These are phyloP conservation scores for Zelonia costaricensis DNA, from an alignment of 208 protist species.

Conservation along the genomic window DNA sequence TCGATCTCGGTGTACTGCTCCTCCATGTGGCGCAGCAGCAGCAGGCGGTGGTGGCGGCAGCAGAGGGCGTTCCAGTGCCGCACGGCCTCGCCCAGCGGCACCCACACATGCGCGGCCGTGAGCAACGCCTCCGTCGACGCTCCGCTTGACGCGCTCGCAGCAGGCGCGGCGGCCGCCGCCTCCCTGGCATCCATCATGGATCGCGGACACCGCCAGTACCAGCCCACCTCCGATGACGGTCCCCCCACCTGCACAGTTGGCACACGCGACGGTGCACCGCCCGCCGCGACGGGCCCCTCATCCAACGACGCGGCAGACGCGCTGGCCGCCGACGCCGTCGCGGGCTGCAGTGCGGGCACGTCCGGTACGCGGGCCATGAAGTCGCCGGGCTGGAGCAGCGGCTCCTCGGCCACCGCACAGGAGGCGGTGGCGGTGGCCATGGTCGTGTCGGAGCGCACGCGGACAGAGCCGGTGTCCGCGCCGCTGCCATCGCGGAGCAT, in stretches of 20 bases:
- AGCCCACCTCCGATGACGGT: conserved; percentile 6
- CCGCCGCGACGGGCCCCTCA: too few species aligned
- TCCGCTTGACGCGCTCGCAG: background rate
- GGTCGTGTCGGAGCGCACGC: too few species aligned
- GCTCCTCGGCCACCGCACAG: too few species aligned
- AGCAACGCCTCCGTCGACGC: background rate
- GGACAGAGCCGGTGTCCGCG: too few species aligned
- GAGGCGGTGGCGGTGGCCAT: too few species aligned
- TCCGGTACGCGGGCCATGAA: conserved; percentile 21
- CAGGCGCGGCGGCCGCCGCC: too few species aligned
- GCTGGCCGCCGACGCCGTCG: background rate
- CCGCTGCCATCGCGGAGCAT: too few species aligned
- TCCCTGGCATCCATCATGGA: background rate
- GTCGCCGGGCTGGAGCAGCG: conserved; percentile 10
- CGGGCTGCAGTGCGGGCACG: background rate
- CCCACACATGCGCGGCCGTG: conserved; percentile 5
- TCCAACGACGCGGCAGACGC: too few species aligned
- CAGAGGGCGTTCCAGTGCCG: conserved; percentile 18
- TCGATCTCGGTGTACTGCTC: conserved; percentile 43
- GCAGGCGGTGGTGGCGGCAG: conserved; percentile 27
- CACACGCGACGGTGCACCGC: too few species aligned
- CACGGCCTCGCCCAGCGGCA: conserved; percentile 17
- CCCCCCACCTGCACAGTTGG: too few species aligned
- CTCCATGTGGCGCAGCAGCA: conserved; percentile 34
- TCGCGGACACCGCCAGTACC: conserved; percentile 28